Base-by-base conservation (phyloP, 768 basidiomycete species). In the Agaricus subrufescens region DNA sequence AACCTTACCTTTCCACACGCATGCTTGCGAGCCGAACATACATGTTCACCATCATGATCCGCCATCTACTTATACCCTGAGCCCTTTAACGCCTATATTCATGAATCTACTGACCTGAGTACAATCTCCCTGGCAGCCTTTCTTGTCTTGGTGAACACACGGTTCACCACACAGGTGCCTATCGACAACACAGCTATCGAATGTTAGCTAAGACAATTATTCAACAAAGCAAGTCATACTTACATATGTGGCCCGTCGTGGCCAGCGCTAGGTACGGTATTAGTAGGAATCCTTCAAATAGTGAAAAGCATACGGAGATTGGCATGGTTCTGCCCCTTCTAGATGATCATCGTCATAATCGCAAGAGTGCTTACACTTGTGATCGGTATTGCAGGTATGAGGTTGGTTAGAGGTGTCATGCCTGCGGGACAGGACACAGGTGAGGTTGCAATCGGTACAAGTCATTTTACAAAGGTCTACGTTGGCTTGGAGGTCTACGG, bases 191-290 rank as follows among this genome's bases (percentile, higher is more conserved):
- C 84, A 86, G 54, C 85, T 86, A 52, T n/a, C 46, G 39, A 10
- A 15, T 4, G 31, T 34, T 52, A 8, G 19, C 39, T 58, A 7
- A 3, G 14, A 46, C 29, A 9, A 26, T 1, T 54, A 4, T 11
- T 43, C 19, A 19, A 19, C 47, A 46, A 30, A 46, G 26, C 19
- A 49, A 37, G 50, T 30, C 3, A 27, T 10, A 61, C 77, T 49
- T 64, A 84, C 84, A 82, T 73, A 59, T 85, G 84, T 9, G 68
- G 70, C 12, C 80, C 82, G 23, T 74, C 64, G 58, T 86, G 84
- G 0, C 84, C 85, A 30, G 82, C 83, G n/a, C 83, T 85, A 3
- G 52, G 34, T 7, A 34, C 15, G 54, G 47, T 12, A 51, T 14
- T 14, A 29, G 30, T 27, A 3, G 10, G 15, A n/a, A 26, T 23